Evolutionary conservation across 2,329 filamentous ascomycete species (phyloP).

Genomic region (Botrytis paeoniae): DNA sequence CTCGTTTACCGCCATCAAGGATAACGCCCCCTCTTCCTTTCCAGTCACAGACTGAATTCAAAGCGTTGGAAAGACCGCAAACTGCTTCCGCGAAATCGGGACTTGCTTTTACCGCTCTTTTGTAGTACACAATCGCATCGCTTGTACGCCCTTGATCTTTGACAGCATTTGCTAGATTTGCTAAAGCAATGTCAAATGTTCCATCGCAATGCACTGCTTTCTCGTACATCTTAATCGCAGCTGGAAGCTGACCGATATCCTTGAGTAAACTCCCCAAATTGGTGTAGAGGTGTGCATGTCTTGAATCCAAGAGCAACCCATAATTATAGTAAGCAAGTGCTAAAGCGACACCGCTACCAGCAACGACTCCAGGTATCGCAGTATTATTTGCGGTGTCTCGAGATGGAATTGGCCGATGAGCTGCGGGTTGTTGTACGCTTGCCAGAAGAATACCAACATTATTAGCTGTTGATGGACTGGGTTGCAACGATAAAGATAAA

Average conservation of each 20-base stretch:
- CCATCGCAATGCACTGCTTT: constrained; percentile 87
- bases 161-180: constrained; percentile 94
- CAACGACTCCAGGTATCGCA: constrained; percentile 71
- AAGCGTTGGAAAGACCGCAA: constrained; percentile 87
- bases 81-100: constrained; percentile 96
- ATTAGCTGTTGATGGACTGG: constrained; percentile 95
- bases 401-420: constrained; percentile 38
- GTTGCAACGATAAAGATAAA: constrained; percentile 86
- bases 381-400: constrained; percentile 40
- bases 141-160: constrained; percentile 92
- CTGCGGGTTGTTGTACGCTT: constrained; percentile 72
- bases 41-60: constrained; percentile 98
- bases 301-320: constrained; percentile 77
- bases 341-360: constrained; percentile 82
- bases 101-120: constrained; percentile 83
- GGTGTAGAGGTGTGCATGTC: constrained; percentile 94
- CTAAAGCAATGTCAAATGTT: constrained; percentile 95
- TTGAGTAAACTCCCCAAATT: constrained; percentile 94
- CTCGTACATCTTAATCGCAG: constrained; percentile 96
- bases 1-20: constrained; percentile 67
- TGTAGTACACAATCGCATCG: constrained; percentile 91
- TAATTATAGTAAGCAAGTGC: constrained; percentile 96
- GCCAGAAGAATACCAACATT: constrained; percentile 98
- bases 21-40: constrained; percentile 81
- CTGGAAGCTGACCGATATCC: constrained; percentile 87